Percentiles rank a stretch among this genome's conserved stretches.
Evolutionary conservation across 805 yeast species (phyloP).

Genomic region (Ogataea salicorniae): DNA sequence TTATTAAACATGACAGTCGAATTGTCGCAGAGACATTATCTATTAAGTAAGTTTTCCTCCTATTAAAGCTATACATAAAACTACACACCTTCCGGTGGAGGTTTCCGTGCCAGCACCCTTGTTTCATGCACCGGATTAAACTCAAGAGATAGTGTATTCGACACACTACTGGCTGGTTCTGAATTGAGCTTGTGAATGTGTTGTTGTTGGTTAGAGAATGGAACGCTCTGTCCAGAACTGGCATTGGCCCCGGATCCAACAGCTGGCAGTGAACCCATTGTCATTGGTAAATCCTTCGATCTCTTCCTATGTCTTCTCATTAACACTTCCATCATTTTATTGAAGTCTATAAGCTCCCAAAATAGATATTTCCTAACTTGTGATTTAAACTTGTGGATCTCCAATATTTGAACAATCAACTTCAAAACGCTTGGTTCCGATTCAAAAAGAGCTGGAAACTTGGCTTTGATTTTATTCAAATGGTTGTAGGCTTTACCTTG

Average conservation of each 20-base stretch:
- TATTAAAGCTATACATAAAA: too few relatives aligned
- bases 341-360: conserved; percentile 56
- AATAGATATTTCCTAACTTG: conserved; percentile 55
- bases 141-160: too few relatives aligned
- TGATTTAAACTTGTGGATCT: conserved; percentile 54
- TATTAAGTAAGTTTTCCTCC: too few relatives aligned
- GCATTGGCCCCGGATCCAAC: background rate
- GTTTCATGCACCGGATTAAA: background rate
- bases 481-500: conserved; percentile 24
- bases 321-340: conserved; percentile 46
- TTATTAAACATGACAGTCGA: too few relatives aligned
- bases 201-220: background rate
- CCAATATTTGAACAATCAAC: conserved; percentile 47
- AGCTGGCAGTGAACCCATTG: background rate
- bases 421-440: conserved; percentile 47
- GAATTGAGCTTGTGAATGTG: background rate
- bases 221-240: background rate
- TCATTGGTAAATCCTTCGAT: conserved; percentile 8
- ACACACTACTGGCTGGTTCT: too few relatives aligned
- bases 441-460: conserved; percentile 48
- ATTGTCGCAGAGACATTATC: too few relatives aligned
- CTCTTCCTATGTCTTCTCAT: conserved; percentile 40
- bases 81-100: background rate
- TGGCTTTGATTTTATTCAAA: conserved; percentile 48
- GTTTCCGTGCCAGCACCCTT: background rate